Evolutionary conservation across 257 asterid species (phyloP), one percentile per base, ranked within the genome.

Genomic region (Solanum medicagineum): DNA sequence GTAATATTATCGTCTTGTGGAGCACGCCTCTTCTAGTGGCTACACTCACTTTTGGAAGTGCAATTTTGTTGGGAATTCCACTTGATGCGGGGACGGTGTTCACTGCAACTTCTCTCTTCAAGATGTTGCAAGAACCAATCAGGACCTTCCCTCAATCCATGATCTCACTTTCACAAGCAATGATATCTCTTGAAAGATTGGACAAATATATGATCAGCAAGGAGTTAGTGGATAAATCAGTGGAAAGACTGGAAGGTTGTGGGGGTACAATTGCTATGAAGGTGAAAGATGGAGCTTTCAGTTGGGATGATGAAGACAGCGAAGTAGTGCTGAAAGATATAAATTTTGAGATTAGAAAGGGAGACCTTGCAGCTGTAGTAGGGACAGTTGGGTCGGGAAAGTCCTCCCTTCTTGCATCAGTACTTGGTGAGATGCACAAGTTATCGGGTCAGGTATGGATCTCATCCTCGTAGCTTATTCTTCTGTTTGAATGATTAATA

Each of bases 351-450:
- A 92, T 94, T 7, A 89, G 65, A 44, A 97, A 95, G 86, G 98
- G 98, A 75, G 93, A 94, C 36, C 97, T 95, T 74, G 90, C 93
- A 1, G 98, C 98, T 0, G 84, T 97, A 45, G 99, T 97, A 53
- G 99, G 99, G 83, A 97, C 97, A 2, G 99, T 97, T 4, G 99
- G 99, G 71, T 94, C 99, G 1, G 99, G 99, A 51, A 97, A 97
- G 84, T 94, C 98, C 57, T 97, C 99, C 14, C 94, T 95, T 40
- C 90, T 97, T 29, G 95, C 97, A 7, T 93, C 98, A 12, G 86
- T 95, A 87, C 97, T 97, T 55, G 99, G 99, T 10, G 99, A 97
- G 91, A 95, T 97, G 99, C 93, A 90, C 86, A 97, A 94, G 79
- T 57, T 92, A 49, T 91, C 95, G 1, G 99, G 99, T 66, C 93